These are phyloP conservation scores for Rhodotorula diobovata DNA, from an alignment of 768 basidiomycete species.

Conservation along the genomic window DNA sequence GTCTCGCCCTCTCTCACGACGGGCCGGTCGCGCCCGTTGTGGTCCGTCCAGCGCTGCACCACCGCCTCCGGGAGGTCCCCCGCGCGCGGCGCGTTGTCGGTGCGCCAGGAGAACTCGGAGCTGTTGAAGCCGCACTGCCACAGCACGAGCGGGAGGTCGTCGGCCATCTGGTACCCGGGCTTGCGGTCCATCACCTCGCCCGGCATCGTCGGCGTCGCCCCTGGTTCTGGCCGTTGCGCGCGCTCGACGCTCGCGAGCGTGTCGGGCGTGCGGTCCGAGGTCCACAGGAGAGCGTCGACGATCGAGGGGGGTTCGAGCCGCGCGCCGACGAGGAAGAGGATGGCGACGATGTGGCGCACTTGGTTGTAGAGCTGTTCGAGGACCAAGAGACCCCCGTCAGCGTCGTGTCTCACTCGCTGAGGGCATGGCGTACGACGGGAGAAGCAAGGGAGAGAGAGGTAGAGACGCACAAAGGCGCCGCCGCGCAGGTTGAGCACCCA, in stretches of 20 bases:
- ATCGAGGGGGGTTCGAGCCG: constrained; percentile 70
- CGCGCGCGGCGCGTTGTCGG: constrained; percentile 49
- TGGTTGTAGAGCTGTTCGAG: constrained; percentile 81
- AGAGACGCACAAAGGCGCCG: constrained; percentile 32
- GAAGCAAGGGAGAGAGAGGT: too few species aligned
- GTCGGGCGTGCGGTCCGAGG: constrained; percentile 51
- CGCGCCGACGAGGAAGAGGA: constrained; percentile 80
- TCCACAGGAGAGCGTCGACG: constrained; percentile 69
- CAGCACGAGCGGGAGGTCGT: constrained; percentile 80
- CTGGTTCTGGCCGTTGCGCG: too few species aligned
- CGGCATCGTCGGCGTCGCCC: background rate
- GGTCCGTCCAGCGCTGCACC: background rate
- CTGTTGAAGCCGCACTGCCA: constrained; percentile 79
- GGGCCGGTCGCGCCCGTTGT: constrained; percentile 13
- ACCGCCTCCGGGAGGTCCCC: constrained; percentile 13
- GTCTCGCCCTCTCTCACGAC: constrained; percentile 25
- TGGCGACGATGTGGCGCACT: constrained; percentile 87
- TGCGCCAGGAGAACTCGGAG: constrained; percentile 68
- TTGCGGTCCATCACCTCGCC: constrained; percentile 55
- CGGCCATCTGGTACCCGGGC: constrained; percentile 91
- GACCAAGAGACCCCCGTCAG: background rate
- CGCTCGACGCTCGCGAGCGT: background rate
- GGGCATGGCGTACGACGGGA: too few species aligned
- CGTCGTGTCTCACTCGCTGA: too few species aligned
- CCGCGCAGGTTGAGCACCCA: constrained; percentile 37